A percentile compares a stretch with the other conserved stretches of the same genome.
Evolutionary conservation across 805 yeast genomes (phyloP).

Genomic region (Wickerhamomyces silvicola): DNA sequence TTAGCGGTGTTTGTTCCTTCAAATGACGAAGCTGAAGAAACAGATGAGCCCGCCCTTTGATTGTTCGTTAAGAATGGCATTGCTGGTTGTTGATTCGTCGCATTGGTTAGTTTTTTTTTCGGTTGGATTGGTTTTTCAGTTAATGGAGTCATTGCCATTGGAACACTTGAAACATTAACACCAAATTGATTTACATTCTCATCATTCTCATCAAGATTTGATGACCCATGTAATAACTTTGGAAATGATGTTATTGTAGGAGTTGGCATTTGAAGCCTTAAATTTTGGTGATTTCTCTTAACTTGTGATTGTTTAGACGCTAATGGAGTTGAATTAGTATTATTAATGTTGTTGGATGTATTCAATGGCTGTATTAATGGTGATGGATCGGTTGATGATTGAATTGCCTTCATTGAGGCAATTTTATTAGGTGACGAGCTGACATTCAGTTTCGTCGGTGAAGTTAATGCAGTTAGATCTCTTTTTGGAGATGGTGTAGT

Average conservation of each 20-base stretch:
- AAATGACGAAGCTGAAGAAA: conserved; percentile 10
- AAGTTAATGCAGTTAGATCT: conserved; percentile 18
- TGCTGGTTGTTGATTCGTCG: conserved; percentile 6
- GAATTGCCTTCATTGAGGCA: conserved; percentile 32
- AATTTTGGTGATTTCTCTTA: conserved; percentile 44
- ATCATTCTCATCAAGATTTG: conserved; percentile 21
- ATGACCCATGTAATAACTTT: conserved; percentile 27
- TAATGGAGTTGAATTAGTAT: conserved; percentile 1
- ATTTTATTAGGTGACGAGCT: conserved; percentile 33
- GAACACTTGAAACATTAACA: conserved; percentile 43
- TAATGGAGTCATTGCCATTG: conserved; percentile 76
- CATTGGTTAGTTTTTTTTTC: conserved; percentile 7
- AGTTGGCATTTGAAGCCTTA: conserved; percentile 70
- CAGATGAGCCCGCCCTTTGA: conserved; percentile 10
- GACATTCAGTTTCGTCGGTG: conserved; percentile 23
- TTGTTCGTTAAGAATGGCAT: conserved; percentile 10
- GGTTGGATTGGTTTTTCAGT: conserved; percentile 42
- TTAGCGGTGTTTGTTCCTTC: conserved; percentile 5
- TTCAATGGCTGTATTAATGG: conserved; percentile 29
- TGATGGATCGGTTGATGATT: conserved; percentile 18
- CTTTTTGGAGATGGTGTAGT: conserved; percentile 44
- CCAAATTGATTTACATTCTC: conserved; percentile 65
- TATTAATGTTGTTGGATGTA: conserved; percentile 11
- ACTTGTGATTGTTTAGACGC: conserved; percentile 5
- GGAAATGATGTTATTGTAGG: conserved; percentile 40